A percentile compares a stretch with the other conserved stretches of the same genome.
Conservation (phyloP, 202 grass and related monocot species). For the Hordeum pubiflorum region DNA sequence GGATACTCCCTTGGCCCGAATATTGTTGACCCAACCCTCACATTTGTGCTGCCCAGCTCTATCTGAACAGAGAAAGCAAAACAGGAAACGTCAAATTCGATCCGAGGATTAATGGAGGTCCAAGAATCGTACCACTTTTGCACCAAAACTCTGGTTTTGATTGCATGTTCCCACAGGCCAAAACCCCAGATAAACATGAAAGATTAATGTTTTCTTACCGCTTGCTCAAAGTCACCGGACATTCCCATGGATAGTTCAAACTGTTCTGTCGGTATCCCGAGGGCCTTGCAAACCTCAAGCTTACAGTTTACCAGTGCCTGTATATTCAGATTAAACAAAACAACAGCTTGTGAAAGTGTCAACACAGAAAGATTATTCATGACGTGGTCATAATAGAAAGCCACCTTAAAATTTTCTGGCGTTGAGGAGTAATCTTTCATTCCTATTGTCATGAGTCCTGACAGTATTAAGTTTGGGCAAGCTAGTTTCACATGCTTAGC, state of each 20-base stretch:
- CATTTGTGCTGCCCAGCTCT: slow-evolving; percentile 76
- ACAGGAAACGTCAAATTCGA: neutral
- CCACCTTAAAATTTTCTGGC: slow-evolving; percentile 60
- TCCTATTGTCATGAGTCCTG: slow-evolving; percentile 88
- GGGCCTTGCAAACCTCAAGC: slow-evolving; percentile 47
- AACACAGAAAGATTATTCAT: neutral
- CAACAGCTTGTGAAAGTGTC: neutral
- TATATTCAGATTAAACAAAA: neutral
- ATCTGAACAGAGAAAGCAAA: slow-evolving; percentile 28
- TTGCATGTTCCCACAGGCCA: neutral
- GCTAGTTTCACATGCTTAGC: slow-evolving; percentile 65
- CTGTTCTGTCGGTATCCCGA: slow-evolving; percentile 44
- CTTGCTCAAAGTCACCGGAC: slow-evolving; percentile 85
- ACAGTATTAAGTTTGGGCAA: slow-evolving; percentile 73
- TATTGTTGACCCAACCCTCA: slow-evolving; percentile 77
- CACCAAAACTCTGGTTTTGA: neutral
- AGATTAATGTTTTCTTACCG: slow-evolving; percentile 33
- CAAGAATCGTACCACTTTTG: neutral
- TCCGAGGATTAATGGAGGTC: neutral
- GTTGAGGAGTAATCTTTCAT: slow-evolving; percentile 78
- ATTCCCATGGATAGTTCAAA: slow-evolving; percentile 95
- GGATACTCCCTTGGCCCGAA: slow-evolving; percentile 82
- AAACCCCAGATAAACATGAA: neutral
- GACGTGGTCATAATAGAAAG: neutral
- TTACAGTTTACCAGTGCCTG: slow-evolving; percentile 59